A percentile compares a stretch with the other conserved stretches of the same genome.
These are phyloP conservation scores for Hemileia vastatrix DNA, from an alignment of 1,284 basidiomycete species.

Conservation along the genomic window DNA sequence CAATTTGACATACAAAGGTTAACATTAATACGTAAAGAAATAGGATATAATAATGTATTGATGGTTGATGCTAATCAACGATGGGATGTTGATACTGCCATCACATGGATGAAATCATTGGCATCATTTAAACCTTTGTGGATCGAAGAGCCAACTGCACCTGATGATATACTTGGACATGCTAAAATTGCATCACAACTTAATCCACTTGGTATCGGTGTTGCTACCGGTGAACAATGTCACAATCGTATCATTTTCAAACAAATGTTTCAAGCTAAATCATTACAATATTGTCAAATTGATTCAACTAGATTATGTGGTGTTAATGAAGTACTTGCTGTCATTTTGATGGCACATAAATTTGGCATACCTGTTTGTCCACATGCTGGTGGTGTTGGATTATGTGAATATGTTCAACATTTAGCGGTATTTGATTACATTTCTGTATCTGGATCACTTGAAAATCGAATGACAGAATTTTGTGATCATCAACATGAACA, in stretches of 20 bases:
- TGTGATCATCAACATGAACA: slow-evolving; percentile 87
- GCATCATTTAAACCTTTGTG: slow-evolving; percentile 88
- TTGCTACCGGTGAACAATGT: slow-evolving; percentile 91
- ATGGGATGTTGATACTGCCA: slow-evolving; percentile 86
- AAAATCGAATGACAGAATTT: no score
- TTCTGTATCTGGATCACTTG: slow-evolving; percentile 77
- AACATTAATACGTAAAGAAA: no score
- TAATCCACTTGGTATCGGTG: slow-evolving; percentile 73
- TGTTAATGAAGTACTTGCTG: slow-evolving; percentile 82
- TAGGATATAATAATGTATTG: no score
- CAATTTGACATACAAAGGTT: no score
- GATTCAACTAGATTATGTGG: slow-evolving; percentile 87
- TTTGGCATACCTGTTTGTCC: slow-evolving; percentile 81
- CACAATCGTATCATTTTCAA: slow-evolving; percentile 89
- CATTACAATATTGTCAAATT: slow-evolving; percentile 92
- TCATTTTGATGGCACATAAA: slow-evolving; percentile 91
- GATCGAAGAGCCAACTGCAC: slow-evolving; percentile 66
- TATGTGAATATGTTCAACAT: slow-evolving; percentile 88
- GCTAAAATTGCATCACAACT: slow-evolving; percentile 69
- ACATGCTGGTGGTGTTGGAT: slow-evolving; percentile 87
- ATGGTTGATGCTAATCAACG: slow-evolving; percentile 93
- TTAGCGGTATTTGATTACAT: slow-evolving; percentile 65
- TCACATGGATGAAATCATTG: slow-evolving; percentile 77
- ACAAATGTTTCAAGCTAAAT: slow-evolving; percentile 82
- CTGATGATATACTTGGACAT: slow-evolving; percentile 71